Conservation (phyloP, 805 yeast species). For the Saturnispora saitoi region DNA sequence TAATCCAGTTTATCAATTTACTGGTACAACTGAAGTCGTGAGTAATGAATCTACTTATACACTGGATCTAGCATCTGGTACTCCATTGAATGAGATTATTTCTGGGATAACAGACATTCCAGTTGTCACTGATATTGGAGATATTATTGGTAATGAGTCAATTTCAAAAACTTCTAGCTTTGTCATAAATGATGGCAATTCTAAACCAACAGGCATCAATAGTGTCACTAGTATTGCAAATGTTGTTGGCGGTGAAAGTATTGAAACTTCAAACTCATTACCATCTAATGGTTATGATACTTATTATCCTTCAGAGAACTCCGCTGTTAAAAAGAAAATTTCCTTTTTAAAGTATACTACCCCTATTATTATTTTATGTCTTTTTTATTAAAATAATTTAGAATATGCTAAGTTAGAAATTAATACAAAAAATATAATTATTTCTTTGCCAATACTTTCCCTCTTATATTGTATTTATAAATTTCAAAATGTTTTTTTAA, state of each 20-base stretch:
- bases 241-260: not conserved
- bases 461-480: too few species aligned
- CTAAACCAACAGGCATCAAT: not conserved
- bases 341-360: not conserved
- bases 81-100: too few species aligned
- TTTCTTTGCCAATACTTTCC: too few species aligned
- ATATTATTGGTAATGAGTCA: too few species aligned
- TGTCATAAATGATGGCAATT: not conserved
- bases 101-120: too few species aligned
- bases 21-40: not conserved
- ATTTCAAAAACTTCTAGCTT: too few species aligned
- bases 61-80: too few species aligned
- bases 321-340: not conserved
- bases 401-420: not conserved
- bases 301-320: not conserved
- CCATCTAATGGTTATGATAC: not conserved
- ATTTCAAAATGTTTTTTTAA: too few species aligned
- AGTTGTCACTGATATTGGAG: too few species aligned
- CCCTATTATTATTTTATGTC: not conserved
- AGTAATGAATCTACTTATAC: not conserved
- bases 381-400: not conserved
- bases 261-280: not conserved
- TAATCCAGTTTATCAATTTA: not conserved
- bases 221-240: not conserved
- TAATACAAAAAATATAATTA: too few species aligned